Evolutionary conservation across 1,284 basidiomycete species (phyloP), one percentile per base, ranked within the genome.

Genomic region (Marasmius fiardii): DNA sequence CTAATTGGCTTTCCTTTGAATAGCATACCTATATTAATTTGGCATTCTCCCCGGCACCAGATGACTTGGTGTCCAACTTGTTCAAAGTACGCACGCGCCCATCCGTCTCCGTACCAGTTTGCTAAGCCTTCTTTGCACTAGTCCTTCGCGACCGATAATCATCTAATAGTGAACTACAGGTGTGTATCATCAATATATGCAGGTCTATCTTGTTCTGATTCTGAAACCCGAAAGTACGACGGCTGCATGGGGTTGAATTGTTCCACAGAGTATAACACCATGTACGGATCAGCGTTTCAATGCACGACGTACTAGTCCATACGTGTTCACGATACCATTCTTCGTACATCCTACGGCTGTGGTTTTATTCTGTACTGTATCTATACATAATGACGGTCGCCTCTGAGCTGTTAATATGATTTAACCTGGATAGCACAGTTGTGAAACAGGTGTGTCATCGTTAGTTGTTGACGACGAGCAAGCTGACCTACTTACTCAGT

Each of bases 21-120:
- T 65, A 98, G 95, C 98, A 97, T 73, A 92, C 95, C 4, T 99
- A 98, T 70, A 98, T 99, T 77, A 98, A 98, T 67, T 80, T 95
- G n/a, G 93, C 96, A 0, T 98, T 98, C 70, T 91, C 92, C 2
- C 94, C 94, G 44, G 91, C 94, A 1, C 93, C 93, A 0, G 94
- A 97, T 68, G 94, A 96, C 67, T 92, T 90, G 0, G 93, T 96
- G 3, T 87, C 92, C 0, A 98, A 95, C 68, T 74, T 94, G 48
- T 93, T 82, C 79, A 93, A 93, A 74, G 90, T 88, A 62, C 55
- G 74, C 61, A n/a, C 52, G 26, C 12, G 26, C 18, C 18, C 43
- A 21, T 37, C 47, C 37, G 20, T 33, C 26, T 39, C 23, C 41
- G 48, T 43, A 16, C 52, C 53, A 11, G 23, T 53, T 54, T 12